phyloP scores from a whole-genome alignment of 164 flowering plant genomes.

The Chimonanthus praecox region DNA sequence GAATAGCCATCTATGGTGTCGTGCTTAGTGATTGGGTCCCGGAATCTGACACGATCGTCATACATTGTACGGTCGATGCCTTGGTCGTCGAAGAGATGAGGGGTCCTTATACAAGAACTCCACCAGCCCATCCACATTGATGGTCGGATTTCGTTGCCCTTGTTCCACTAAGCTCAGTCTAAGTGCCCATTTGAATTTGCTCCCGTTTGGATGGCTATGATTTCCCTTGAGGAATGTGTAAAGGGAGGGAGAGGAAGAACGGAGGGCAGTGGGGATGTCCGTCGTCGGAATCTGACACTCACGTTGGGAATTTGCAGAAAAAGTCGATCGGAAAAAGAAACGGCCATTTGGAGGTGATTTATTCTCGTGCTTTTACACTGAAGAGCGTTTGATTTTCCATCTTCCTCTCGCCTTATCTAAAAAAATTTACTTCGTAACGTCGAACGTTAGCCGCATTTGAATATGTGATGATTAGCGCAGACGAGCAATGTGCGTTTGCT shows the following conservation, averaged over 20 bases:
- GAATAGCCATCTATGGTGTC: constrained; percentile 69
- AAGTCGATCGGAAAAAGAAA: constrained; percentile 20
- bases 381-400: too few species aligned
- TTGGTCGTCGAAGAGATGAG: constrained; percentile 89
- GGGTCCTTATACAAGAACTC: constrained; percentile 78
- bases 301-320: constrained; percentile 19
- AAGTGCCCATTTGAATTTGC: constrained; percentile 27
- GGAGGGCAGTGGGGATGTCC: constrained; percentile 1
- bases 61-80: constrained; percentile 85
- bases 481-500: too few species aligned
- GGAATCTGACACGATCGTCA: constrained; percentile 70
- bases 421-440: too few species aligned
- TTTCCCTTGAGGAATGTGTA: constrained; percentile 3
- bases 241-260: constrained; percentile 7
- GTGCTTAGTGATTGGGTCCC: constrained; percentile 92
- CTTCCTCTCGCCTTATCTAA: too few species aligned
- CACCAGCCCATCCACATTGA: constrained; percentile 44
- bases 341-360: constrained; percentile 22
- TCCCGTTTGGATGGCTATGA: neutral
- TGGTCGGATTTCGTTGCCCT: constrained; percentile 33
- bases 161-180: constrained; percentile 45
- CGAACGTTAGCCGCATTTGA: too few species aligned
- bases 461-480: too few species aligned
- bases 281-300: constrained; percentile 14
- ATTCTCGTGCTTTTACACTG: too few species aligned